Percentiles rank a stretch among this genome's conserved stretches.
phyloP scores from a whole-genome alignment of 306 rosid genomes.

The Malus asiatica region DNA sequence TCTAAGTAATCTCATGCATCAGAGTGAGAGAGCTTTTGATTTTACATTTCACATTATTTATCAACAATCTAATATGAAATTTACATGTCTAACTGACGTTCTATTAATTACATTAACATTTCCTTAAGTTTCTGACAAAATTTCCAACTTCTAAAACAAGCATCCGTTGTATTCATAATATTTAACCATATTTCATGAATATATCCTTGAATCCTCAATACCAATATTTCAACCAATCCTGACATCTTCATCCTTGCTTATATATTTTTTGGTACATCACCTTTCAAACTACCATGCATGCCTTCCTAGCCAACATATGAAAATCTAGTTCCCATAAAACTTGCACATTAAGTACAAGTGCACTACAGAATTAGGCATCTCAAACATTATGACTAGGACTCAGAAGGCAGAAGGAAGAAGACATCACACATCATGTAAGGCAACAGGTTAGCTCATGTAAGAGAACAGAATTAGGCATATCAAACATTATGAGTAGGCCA shows the following conservation, averaged over 20 bases:
- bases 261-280: neutral
- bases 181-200: neutral
- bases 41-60: neutral
- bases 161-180: neutral
- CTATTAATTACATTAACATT: neutral
- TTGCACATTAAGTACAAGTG: neutral
- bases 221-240: neutral
- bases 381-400: neutral
- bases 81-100: neutral
- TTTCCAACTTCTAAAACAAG: neutral
- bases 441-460: too few species aligned
- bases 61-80: neutral
- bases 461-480: too few species aligned
- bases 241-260: neutral
- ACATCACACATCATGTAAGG: too few species aligned
- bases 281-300: neutral
- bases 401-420: neutral
- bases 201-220: neutral
- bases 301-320: neutral
- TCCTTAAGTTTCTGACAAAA: neutral
- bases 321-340: neutral
- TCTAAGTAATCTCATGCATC: too few species aligned
- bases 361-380: neutral
- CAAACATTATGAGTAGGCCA: too few species aligned
- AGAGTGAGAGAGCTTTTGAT: neutral